These are phyloP conservation scores for Vaucheria bursata DNA, from an alignment of 352 stramenopile species.

Conservation along the genomic window DNA sequence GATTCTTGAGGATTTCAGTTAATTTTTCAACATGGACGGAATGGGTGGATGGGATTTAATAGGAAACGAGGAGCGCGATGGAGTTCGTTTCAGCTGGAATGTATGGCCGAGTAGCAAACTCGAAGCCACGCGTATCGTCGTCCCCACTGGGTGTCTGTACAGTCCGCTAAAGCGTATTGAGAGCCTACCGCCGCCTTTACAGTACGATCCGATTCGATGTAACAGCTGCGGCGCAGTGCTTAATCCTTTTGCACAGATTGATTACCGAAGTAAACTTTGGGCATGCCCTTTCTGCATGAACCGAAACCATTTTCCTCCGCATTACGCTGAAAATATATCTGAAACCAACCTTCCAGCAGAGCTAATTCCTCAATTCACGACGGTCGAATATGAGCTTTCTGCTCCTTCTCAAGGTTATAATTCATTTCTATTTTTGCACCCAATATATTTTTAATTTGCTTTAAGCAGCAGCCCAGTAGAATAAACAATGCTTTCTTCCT, in stretches of 20 bases:
- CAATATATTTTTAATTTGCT: no score
- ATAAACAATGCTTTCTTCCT: no score
- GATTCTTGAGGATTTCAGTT: no score
- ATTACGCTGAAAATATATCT: conserved; percentile 69
- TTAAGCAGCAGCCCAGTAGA: no score
- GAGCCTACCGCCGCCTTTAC: conserved; percentile 74
- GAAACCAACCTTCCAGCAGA: conserved; percentile 96
- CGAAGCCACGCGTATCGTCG: conserved; percentile 94
- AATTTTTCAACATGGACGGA: conserved; percentile 6
- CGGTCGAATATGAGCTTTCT: conserved; percentile 85
- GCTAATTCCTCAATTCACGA: conserved; percentile 98
- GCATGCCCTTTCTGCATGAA: conserved; percentile 95
- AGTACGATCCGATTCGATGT: conserved; percentile 98
- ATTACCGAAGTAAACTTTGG: conserved; percentile 98
- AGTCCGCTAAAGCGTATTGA: conserved; percentile 96
- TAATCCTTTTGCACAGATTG: conserved; percentile 96
- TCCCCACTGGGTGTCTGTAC: conserved; percentile 82
- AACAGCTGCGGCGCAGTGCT: conserved; percentile 91
- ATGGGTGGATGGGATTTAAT: conserved; percentile 39
- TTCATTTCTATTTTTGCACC: background rate
- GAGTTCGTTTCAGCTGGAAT: conserved; percentile 95
- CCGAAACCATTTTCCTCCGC: conserved; percentile 96
- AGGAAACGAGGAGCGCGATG: conserved; percentile 62
- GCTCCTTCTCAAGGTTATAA: conserved; percentile 20
- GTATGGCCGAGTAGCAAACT: conserved; percentile 92